Base-by-base conservation (phyloP, 1,284 basidiomycete species). In the Lentinula novae-zelandiae region DNA sequence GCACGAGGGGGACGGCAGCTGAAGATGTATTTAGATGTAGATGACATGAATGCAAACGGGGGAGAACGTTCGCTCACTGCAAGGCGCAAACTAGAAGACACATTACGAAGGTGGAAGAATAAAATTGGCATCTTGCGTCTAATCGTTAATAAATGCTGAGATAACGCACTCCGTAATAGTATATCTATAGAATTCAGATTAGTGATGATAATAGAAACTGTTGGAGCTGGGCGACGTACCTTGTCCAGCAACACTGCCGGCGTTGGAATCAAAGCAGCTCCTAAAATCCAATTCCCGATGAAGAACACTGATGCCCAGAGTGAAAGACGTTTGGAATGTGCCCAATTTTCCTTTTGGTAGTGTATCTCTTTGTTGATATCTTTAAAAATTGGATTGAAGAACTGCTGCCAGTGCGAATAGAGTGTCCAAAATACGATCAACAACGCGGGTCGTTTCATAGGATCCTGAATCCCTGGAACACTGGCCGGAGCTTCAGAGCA, bases 231-330 rank as follows among this genome's bases (percentile, higher is more conserved):
- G 40, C 10, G 22, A 48, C 60, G 50, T 60, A 53, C 58, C 60
- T 68, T 68, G 71, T 88, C 86, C 3, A 79, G 69, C 1, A 81
- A 68, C 8, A 74, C 72, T 17, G 80, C 64, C 1, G 85, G 84
- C 13, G 64, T 66, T 2, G 78, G 75, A 15, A 82, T 72, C 46
- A 84, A 78, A 2, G 71, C 70, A 13, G 76, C 69, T 3, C 76
- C 79, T 39, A 86, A 71, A 3, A 80, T 70, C 83, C 86, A 89
- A 68, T 83, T 88, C 49, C 81, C 66, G 52, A 87, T 70, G 63
- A 85, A 78, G 68, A 86, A 89, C 2, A 79, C 63, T 12, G 80
- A 75, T 5, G 83, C 82, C 75, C 82, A 84, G 22, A 87, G 60
- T 2, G 82, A 82, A 15, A 84, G 72, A 1, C 75, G 73, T 77